Percentiles rank a stretch among this genome's conserved stretches.
These are phyloP conservation scores for Pseudogymnoascus pannorum DNA, from an alignment of 2,329 filamentous ascomycete species.

Conservation along the genomic window DNA sequence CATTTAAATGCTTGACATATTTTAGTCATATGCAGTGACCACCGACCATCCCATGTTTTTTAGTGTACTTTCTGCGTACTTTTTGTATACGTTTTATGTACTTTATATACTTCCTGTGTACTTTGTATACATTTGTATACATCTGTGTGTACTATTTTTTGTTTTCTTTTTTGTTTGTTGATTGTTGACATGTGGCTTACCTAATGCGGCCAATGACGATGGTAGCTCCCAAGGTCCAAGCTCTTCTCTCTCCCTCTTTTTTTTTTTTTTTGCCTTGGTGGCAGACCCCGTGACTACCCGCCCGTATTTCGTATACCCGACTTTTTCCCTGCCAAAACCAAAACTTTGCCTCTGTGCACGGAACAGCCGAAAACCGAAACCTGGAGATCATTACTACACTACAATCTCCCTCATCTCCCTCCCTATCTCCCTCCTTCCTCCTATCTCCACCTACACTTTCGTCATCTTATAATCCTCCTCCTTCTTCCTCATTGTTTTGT, in stretches of 20 bases:
- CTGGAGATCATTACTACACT: not conserved
- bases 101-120: no score
- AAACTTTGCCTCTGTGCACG: no score
- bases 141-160: no score
- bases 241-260: no score
- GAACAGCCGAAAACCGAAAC: not conserved
- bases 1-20: no score
- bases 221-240: not conserved
- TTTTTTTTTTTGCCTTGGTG: not conserved
- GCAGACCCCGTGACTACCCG: no score
- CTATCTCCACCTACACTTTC: not conserved
- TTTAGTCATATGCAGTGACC: not conserved
- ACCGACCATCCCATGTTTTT: no score
- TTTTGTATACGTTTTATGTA: no score
- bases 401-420: not conserved
- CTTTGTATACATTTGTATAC: no score
- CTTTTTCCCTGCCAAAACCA: no score
- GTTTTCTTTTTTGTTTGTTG: not conserved
- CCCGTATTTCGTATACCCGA: not conserved
- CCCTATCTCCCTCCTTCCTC: not conserved
- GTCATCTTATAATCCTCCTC: not conserved
- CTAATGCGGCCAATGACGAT: not conserved
- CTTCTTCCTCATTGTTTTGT: not conserved
- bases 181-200: not conserved
- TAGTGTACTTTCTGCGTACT: no score